Conservation (phyloP, 768 basidiomycete species). For the Imleria badia region DNA sequence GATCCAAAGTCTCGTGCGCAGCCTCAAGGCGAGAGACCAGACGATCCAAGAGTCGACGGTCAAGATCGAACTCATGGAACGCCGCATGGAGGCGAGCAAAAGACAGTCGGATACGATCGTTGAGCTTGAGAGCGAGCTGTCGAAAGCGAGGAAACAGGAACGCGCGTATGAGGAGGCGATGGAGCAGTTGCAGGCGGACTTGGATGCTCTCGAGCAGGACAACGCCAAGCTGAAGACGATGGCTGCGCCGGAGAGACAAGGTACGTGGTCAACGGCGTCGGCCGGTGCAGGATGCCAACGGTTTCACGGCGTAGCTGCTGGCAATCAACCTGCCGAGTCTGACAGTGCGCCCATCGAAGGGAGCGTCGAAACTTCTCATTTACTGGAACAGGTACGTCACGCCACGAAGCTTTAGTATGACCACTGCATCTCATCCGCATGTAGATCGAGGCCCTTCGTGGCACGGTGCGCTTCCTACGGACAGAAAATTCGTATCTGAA, state of each 20-base stretch:
- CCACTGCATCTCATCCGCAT: constrained; percentile 7
- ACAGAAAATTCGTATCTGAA: constrained; percentile 92
- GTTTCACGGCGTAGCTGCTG: constrained; percentile 36
- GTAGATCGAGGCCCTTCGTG: constrained; percentile 87
- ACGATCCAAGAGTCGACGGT: constrained; percentile 83
- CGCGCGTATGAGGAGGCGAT: constrained; percentile 90
- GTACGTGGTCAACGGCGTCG: constrained; percentile 37
- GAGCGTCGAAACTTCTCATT: constrained; percentile 82
- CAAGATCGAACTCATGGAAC: constrained; percentile 94
- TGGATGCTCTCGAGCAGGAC: constrained; percentile 86
- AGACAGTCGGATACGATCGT: constrained; percentile 83
- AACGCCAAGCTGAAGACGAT: constrained; percentile 77
- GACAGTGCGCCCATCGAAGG: constrained; percentile 73
- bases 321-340: constrained; percentile 50
- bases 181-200: constrained; percentile 87
- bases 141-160: constrained; percentile 84
- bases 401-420: neutral
- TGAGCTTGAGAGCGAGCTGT: constrained; percentile 78
- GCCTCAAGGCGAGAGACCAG: constrained; percentile 87
- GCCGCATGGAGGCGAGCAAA: constrained; percentile 87
- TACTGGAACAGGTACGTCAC: constrained; percentile 75
- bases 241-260: constrained; percentile 67
- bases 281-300: neutral
- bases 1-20: constrained; percentile 82
- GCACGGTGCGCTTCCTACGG: constrained; percentile 89